Evolutionary conservation across 768 basidiomycete species (phyloP).

Genomic region (Suillus subalutaceus): DNA sequence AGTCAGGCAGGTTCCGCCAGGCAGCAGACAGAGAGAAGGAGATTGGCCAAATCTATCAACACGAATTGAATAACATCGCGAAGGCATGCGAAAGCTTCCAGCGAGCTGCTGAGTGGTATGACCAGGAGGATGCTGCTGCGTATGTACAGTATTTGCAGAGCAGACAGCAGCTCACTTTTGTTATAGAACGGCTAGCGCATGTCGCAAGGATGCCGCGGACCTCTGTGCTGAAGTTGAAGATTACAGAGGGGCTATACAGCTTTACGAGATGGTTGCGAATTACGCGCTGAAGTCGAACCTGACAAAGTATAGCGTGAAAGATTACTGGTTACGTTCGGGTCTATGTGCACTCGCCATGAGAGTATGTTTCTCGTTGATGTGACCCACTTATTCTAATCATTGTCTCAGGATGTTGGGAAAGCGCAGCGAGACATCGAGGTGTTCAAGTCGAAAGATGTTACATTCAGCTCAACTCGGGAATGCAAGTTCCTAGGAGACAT

Average conservation of each 20-base stretch:
- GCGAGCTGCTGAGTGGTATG: constrained; percentile 95
- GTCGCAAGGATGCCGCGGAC: constrained; percentile 96
- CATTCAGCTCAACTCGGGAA: constrained; percentile 89
- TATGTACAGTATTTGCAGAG: constrained; percentile 44
- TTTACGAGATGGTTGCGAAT: constrained; percentile 89
- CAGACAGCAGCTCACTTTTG: not conserved
- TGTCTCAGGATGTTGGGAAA: constrained; percentile 77
- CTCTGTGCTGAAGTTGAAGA: constrained; percentile 89
- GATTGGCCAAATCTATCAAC: constrained; percentile 92
- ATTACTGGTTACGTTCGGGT: constrained; percentile 89
- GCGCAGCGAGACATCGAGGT: constrained; percentile 77
- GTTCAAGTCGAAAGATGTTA: constrained; percentile 81
- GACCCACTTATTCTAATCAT: constrained; percentile 13
- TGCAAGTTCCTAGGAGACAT: constrained; percentile 83
- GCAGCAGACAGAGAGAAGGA: constrained; percentile 98
- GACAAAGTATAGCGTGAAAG: constrained; percentile 99
- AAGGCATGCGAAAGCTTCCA: constrained; percentile 92
- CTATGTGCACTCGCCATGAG: constrained; percentile 88
- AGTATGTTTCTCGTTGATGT: constrained; percentile 49
- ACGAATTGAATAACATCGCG: constrained; percentile 75
- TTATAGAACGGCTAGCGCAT: constrained; percentile 88
- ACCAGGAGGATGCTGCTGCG: constrained; percentile 97
- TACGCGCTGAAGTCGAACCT: constrained; percentile 78
- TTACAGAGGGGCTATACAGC: constrained; percentile 80
- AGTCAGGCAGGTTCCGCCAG: constrained; percentile 90